These are phyloP conservation scores for Elsinoe batatas DNA, from an alignment of 2,329 filamentous ascomycete genomes.

Conservation along the genomic window DNA sequence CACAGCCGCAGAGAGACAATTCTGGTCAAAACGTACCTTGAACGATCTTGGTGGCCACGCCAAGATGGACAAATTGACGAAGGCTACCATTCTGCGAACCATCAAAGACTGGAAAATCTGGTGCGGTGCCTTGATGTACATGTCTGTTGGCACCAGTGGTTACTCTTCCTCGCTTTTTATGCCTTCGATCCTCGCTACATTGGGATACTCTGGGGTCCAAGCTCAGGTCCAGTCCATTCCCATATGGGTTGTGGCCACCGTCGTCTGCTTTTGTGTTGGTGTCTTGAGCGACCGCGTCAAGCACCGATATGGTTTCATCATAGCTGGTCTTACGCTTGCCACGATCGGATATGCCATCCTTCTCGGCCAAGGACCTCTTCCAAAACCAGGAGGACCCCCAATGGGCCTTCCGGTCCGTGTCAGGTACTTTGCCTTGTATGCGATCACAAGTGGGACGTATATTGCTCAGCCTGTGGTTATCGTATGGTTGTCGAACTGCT, in stretches of 20 bases:
- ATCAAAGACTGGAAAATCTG: constrained; percentile 41
- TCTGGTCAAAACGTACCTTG: constrained; percentile 35
- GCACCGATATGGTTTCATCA: constrained; percentile 46
- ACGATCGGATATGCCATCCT: constrained; percentile 48
- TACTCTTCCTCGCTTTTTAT: constrained; percentile 36
- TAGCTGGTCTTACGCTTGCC: constrained; percentile 41
- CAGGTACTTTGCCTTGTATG: constrained; percentile 47
- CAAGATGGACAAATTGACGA: constrained; percentile 45
- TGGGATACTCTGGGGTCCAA: constrained; percentile 33
- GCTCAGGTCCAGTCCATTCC: constrained; percentile 32
- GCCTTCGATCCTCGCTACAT: constrained; percentile 33
- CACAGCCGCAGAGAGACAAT: constrained; percentile 34
- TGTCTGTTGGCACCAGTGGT: constrained; percentile 36
- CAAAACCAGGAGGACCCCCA: constrained; percentile 16
- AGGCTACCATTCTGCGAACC: constrained; percentile 37
- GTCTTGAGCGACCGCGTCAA: constrained; percentile 42
- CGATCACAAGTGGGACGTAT: constrained; percentile 45
- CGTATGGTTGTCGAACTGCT: constrained; percentile 49
- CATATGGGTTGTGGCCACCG: constrained; percentile 31
- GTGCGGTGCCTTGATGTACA: constrained; percentile 28
- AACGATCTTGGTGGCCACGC: constrained; percentile 29
- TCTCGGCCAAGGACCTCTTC: constrained; percentile 38
- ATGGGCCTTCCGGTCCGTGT: constrained; percentile 29
- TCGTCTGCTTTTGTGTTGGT: constrained; percentile 34
- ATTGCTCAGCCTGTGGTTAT: constrained; percentile 46